A percentile compares a stretch with the other conserved stretches of the same genome.
Conservation (phyloP, 805 yeast species). For the Saccharomyces paradoxus region DNA sequence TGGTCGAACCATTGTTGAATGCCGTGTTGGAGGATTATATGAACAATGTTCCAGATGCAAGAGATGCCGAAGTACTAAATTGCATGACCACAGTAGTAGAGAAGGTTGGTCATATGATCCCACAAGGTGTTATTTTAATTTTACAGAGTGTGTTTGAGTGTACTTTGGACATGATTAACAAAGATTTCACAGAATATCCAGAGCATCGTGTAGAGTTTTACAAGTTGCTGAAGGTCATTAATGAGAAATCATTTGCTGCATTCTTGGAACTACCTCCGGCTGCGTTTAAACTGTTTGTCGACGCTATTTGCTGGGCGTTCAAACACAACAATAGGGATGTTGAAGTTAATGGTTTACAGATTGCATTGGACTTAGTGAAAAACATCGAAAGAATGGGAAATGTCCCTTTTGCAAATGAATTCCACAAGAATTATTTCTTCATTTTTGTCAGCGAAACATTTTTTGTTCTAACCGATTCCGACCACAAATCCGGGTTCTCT, state of each 20-base stretch:
- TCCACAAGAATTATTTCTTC: constrained; percentile 82
- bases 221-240: constrained; percentile 78
- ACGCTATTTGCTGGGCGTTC: constrained; percentile 96
- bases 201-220: constrained; percentile 97
- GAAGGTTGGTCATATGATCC: constrained; percentile 79
- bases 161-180: constrained; percentile 90
- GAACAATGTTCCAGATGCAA: constrained; percentile 85
- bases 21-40: constrained; percentile 87
- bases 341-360: constrained; percentile 80
- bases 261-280: constrained; percentile 81
- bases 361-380: constrained; percentile 73
- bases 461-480: constrained; percentile 89
- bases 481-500: constrained; percentile 93
- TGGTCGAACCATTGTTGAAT: constrained; percentile 72
- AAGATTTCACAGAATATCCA: constrained; percentile 92
- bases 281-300: constrained; percentile 83
- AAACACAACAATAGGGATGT: constrained; percentile 96
- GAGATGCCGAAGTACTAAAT: constrained; percentile 94
- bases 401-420: constrained; percentile 69
- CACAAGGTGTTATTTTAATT: constrained; percentile 80
- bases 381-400: constrained; percentile 73
- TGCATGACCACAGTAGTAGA: constrained; percentile 87
- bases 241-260: constrained; percentile 77
- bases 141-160: constrained; percentile 88
- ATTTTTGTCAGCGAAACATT: constrained; percentile 87